Percentiles rank a stretch among this genome's conserved stretches.
phyloP scores from a whole-genome alignment of 352 stramenopile genomes.

The Globisporangium heterothallicum region DNA sequence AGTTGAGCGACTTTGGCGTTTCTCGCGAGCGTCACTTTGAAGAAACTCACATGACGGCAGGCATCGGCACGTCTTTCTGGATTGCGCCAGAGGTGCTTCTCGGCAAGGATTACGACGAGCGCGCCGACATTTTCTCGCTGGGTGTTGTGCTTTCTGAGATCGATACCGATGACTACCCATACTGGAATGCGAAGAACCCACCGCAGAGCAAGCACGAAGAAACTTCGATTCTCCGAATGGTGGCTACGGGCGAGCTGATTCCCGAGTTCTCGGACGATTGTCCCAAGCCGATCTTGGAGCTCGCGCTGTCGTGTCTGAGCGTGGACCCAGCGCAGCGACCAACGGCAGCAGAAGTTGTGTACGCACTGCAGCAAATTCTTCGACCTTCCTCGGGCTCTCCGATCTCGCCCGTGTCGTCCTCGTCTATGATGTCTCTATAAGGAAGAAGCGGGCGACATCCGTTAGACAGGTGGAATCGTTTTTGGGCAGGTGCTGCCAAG shows the following conservation, averaged over 20 bases:
- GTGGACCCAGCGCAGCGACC: slow-evolving; percentile 55
- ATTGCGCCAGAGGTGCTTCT: slow-evolving; percentile 63
- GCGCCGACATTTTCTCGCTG: slow-evolving; percentile 50
- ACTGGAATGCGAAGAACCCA: slow-evolving; percentile 54
- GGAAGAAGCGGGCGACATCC: not conserved
- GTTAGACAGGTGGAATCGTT: not conserved
- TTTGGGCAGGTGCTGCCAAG: too few relatives aligned
- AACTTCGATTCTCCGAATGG: slow-evolving; percentile 55
- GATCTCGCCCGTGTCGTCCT: slow-evolving; percentile 16
- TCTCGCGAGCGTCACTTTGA: slow-evolving; percentile 49
- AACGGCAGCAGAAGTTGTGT: slow-evolving; percentile 49
- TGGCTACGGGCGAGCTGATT: slow-evolving; percentile 47
- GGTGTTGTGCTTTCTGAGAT: slow-evolving; percentile 51
- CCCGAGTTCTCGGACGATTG: slow-evolving; percentile 49
- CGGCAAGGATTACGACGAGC: slow-evolving; percentile 49
- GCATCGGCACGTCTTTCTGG: slow-evolving; percentile 68
- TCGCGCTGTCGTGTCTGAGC: slow-evolving; percentile 44
- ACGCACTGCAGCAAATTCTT: slow-evolving; percentile 50
- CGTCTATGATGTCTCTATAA: slow-evolving; percentile 17
- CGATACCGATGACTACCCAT: slow-evolving; percentile 55
- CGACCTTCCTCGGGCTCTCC: slow-evolving; percentile 13
- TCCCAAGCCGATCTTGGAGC: slow-evolving; percentile 33
- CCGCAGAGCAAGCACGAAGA: slow-evolving; percentile 42
- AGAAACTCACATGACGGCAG: slow-evolving; percentile 64
- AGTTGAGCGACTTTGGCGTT: slow-evolving; percentile 79